Evolutionary conservation across 2,329 filamentous ascomycete species (phyloP), one percentile per base, ranked within the genome.

Genomic region (Parasarocladium wereldwijsianum): DNA sequence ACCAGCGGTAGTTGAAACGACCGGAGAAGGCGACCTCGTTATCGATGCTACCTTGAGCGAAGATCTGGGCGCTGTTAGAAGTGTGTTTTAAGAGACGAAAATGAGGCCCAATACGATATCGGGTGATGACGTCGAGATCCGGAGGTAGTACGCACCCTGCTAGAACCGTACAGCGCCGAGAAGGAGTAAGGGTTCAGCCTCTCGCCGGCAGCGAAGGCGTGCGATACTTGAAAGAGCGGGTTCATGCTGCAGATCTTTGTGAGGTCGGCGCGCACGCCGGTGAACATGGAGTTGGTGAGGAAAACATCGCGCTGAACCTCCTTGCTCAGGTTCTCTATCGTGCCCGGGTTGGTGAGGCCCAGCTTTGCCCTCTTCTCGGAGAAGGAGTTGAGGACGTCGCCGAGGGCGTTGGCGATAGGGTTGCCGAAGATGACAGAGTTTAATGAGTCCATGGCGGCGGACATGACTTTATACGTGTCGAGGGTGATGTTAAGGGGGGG

Each of bases 271-370:
- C 87, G 82, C 55, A 98, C 70, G 47, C 90, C 90, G 25, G 83
- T 81, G 66, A 98, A 96, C 75, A 90, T 92, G 57, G 84, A 81
- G 66, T 94, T 93, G 61, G 79, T 90, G 48, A 94, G 74, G 53
- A 96, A 78, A 45, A 94, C 86, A 70, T 94, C 86, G 59, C 86
- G 85, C 63, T 92, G 79, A 38, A 94, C 85, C 64, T 98, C 90
- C 53, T 80, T 77, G 43, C 80, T 72, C 53, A 93, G 76, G 50
- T 76, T 76, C 59, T 98, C 90, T 42, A 94, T 76, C 31, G 81
- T 86, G 46, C 90, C 90, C 23, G 90, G 90, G 59, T 96, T 96
- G 43, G 77, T 69, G 43, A 98, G 67, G 38, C 86, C 87, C 40
- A 98, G 70, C 58, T 81, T 79, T 44, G 76, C 80, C 64, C 90